These are phyloP conservation scores for Talaromyces wortmannii DNA, from an alignment of 495 filamentous ascomycete species.

Conservation along the genomic window DNA sequence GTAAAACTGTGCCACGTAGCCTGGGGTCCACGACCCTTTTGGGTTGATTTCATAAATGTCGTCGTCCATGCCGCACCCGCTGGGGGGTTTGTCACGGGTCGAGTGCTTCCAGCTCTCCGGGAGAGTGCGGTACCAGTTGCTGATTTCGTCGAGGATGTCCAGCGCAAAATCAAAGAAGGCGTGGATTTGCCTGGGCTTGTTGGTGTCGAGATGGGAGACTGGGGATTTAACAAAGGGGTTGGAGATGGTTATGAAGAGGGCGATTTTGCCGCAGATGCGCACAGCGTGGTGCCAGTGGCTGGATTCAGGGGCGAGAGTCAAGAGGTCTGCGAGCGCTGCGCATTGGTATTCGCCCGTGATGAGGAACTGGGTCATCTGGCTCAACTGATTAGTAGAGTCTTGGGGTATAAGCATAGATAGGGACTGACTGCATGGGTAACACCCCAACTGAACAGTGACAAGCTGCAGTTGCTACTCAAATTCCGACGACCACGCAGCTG, in stretches of 20 bases:
- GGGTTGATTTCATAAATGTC: neutral
- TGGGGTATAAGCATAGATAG: neutral
- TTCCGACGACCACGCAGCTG: neutral
- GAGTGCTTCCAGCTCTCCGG: neutral
- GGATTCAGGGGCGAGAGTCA: neutral
- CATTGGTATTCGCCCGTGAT: neutral
- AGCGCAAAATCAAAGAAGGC: neutral
- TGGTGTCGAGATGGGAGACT: neutral
- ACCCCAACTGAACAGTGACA: neutral
- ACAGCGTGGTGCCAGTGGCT: neutral
- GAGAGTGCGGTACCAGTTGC: neutral
- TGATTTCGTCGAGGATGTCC: neutral
- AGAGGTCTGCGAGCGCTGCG: neutral
- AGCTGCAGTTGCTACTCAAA: neutral
- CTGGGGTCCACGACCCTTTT: neutral
- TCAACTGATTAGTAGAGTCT: neutral
- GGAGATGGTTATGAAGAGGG: neutral
- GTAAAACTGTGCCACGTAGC: neutral
- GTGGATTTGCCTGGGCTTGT: neutral
- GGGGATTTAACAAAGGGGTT: neutral
- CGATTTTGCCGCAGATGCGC: neutral
- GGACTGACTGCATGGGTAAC: neutral
- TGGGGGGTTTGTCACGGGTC: neutral
- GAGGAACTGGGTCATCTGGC: neutral
- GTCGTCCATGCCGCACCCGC: neutral